A percentile compares a stretch with the other conserved stretches of the same genome.
phyloP scores from a whole-genome alignment of 208 protist genomes.

The Trypanosoma platydactyli region DNA sequence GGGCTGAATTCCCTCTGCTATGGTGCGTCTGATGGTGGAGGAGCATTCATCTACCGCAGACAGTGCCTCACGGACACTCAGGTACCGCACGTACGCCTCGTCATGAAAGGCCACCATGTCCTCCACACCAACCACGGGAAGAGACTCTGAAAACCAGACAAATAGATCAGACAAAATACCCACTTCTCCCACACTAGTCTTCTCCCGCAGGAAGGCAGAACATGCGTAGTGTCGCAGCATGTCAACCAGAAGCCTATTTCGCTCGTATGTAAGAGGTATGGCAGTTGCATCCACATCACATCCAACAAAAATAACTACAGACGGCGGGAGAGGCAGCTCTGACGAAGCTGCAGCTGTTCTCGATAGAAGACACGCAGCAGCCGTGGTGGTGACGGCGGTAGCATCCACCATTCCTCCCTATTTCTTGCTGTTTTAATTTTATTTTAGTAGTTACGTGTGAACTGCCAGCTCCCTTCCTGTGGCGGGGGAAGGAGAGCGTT shows the following conservation, averaged over 20 bases:
- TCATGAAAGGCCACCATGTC: constrained; percentile 47
- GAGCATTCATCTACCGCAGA: constrained; percentile 42
- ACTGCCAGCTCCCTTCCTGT: too few relatives aligned
- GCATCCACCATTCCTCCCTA: neutral
- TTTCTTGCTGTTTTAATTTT: too few relatives aligned
- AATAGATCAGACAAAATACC: constrained; percentile 26
- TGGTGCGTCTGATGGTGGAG: constrained; percentile 16
- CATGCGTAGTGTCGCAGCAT: constrained; percentile 49
- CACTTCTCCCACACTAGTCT: neutral
- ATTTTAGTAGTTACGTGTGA: too few relatives aligned
- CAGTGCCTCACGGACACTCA: constrained; percentile 40
- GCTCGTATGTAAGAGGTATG: constrained; percentile 37
- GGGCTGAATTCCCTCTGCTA: constrained; percentile 27
- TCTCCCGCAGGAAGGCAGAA: constrained; percentile 19
- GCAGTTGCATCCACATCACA: constrained; percentile 39
- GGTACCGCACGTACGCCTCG: constrained; percentile 38
- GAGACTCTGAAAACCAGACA: constrained; percentile 29
- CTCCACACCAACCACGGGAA: constrained; percentile 37
- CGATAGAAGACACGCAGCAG: neutral
- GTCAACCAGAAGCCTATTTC: constrained; percentile 40
- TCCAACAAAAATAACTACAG: constrained; percentile 42
- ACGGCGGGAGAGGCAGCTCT: neutral
- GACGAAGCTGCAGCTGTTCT: neutral
- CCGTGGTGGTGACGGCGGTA: neutral
- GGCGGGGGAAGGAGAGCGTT: too few relatives aligned